These are phyloP conservation scores for Nepenthes alata DNA, from an alignment of 179 eudicot species.

Conservation along the genomic window DNA sequence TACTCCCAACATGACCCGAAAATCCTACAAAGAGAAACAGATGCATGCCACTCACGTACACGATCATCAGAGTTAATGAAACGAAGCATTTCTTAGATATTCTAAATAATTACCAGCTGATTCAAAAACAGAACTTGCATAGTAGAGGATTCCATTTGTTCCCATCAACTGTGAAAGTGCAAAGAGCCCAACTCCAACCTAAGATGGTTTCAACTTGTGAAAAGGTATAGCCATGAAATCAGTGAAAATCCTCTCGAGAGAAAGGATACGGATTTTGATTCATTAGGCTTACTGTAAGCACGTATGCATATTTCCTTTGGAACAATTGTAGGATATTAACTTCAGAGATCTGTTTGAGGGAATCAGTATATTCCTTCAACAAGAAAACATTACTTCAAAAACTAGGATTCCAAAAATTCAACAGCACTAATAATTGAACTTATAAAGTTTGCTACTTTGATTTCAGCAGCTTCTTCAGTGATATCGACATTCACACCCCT, in stretches of 20 bases:
- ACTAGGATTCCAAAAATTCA: background rate
- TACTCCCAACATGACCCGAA: constrained; percentile 18
- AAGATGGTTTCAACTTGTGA: background rate
- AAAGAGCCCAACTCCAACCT: constrained; percentile 25
- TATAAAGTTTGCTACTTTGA: constrained; percentile 22
- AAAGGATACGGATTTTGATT: background rate
- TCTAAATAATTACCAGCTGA: constrained; percentile 26
- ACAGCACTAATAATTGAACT: background rate
- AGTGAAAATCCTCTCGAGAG: background rate
- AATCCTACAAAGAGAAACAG: constrained; percentile 13
- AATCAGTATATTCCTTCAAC: constrained; percentile 36
- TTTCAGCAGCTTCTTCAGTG: constrained; percentile 39
- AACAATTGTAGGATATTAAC: constrained; percentile 37
- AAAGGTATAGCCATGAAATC: background rate
- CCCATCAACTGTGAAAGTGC: constrained; percentile 15
- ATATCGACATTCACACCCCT: constrained; percentile 35
- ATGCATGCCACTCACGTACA: background rate
- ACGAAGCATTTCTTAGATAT: background rate
- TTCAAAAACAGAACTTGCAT: constrained; percentile 23
- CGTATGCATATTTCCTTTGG: constrained; percentile 40
- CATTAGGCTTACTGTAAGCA: constrained; percentile 31
- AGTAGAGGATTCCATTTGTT: constrained; percentile 14
- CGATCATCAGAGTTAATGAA: background rate
- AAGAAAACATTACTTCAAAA: background rate
- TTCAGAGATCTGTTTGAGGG: constrained; percentile 20